Conservation (phyloP, 805 yeast genomes). For the Lipomyces yamadae region DNA sequence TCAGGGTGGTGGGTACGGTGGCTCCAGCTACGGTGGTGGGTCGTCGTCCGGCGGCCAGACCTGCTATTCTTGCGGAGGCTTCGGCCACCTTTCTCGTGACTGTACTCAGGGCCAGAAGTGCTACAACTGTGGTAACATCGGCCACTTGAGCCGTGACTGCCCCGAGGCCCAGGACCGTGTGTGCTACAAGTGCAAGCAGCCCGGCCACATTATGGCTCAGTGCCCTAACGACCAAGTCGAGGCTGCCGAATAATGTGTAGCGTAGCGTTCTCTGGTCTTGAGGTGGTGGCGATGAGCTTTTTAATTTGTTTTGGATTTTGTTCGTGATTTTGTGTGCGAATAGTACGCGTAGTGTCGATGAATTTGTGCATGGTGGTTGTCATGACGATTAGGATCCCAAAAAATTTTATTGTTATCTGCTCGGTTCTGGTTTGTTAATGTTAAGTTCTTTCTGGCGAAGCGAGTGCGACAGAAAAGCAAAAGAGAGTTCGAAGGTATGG, state of each 20-base stretch:
- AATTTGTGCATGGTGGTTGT: neutral
- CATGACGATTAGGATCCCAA: conserved; percentile 2
- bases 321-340: neutral
- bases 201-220: conserved; percentile 89
- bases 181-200: conserved; percentile 74
- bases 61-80: conserved; percentile 89
- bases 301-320: conserved; percentile 7
- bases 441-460: neutral
- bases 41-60: conserved; percentile 86
- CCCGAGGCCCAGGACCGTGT: conserved; percentile 61
- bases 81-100: conserved; percentile 84
- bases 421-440: neutral
- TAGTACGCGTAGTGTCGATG: neutral
- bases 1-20: conserved; percentile 48
- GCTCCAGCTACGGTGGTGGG: conserved; percentile 75
- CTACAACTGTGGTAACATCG: conserved; percentile 88
- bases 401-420: neutral
- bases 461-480: neutral
- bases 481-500: neutral
- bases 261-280: neutral
- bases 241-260: conserved; percentile 14
- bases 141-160: conserved; percentile 88
- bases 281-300: neutral
- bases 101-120: conserved; percentile 77
- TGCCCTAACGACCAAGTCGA: conserved; percentile 56